Evolutionary conservation across 352 stramenopile genomes (phyloP).

Genomic region (Phytophthora agathidicida): DNA sequence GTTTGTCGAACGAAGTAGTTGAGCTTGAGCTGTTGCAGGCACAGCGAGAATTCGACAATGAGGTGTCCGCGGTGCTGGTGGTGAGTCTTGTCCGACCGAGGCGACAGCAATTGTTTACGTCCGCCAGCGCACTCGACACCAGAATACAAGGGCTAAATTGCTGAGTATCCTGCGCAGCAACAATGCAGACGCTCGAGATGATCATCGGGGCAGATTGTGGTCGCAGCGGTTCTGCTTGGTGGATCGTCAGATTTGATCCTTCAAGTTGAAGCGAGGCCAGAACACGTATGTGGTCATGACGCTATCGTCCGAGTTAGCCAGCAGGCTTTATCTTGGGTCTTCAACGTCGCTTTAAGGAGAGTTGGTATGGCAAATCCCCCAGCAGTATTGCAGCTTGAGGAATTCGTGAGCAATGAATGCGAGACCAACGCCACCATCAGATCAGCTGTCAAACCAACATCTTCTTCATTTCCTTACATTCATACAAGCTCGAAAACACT

Average conservation of each 20-base stretch:
- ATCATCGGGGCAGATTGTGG: conserved; percentile 8
- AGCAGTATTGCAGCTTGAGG: neutral
- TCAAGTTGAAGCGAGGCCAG: conserved; percentile 21
- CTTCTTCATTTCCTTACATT: neutral
- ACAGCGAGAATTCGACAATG: conserved; percentile 9
- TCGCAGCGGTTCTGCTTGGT: conserved; percentile 14
- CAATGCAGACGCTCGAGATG: no score
- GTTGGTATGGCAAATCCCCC: no score
- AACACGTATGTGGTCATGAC: no score
- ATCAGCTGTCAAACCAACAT: neutral
- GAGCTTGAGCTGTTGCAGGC: conserved; percentile 1
- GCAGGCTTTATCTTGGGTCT: no score
- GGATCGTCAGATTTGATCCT: conserved; percentile 16
- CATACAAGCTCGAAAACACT: neutral
- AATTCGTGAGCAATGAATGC: neutral
- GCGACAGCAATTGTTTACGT: conserved; percentile 7
- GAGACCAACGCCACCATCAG: neutral
- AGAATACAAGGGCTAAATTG: conserved; percentile 8
- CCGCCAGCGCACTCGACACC: conserved; percentile 5
- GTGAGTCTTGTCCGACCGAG: neutral
- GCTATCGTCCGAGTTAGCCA: no score
- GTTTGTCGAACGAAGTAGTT: no score
- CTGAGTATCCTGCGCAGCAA: neutral
- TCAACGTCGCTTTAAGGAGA: no score
- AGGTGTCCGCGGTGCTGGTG: neutral